Evolutionary conservation across 2,329 filamentous ascomycete genomes (phyloP).

Genomic region (Exophiala dermatitidis): DNA sequence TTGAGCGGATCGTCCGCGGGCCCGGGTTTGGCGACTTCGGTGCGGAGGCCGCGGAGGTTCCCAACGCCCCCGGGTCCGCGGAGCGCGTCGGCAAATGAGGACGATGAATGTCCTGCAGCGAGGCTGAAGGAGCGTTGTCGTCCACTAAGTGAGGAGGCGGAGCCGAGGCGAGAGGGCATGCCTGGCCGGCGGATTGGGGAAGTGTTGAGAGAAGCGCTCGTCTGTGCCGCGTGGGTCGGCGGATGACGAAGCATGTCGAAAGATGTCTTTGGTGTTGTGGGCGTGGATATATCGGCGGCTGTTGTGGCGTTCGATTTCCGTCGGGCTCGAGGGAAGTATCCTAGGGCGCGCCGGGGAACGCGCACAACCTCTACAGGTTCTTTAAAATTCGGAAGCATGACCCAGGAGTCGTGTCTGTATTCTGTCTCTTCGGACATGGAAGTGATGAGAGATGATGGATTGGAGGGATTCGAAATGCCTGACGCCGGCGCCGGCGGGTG

Average conservation of each 20-base stretch:
- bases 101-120: slow-evolving; percentile 31
- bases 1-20: slow-evolving; percentile 80
- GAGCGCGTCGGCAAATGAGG: slow-evolving; percentile 53
- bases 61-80: slow-evolving; percentile 83
- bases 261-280: slow-evolving; percentile 26
- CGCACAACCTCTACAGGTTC: slow-evolving; percentile 78
- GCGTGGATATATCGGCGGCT: slow-evolving; percentile 48
- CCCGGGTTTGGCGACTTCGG: slow-evolving; percentile 48
- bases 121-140: slow-evolving; percentile 25
- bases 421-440: slow-evolving; percentile 46
- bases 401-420: slow-evolving; percentile 88
- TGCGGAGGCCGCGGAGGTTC: slow-evolving; percentile 63
- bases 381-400: slow-evolving; percentile 64
- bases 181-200: slow-evolving; percentile 33
- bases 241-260: slow-evolving; percentile 28
- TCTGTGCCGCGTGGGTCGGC: slow-evolving; percentile 28
- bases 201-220: slow-evolving; percentile 30
- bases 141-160: slow-evolving; percentile 9
- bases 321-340: slow-evolving; percentile 84
- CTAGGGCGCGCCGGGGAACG: slow-evolving; percentile 69
- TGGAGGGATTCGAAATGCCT: slow-evolving; percentile 10
- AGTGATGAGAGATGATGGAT: slow-evolving; percentile 14
- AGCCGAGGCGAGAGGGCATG: slow-evolving; percentile 25
- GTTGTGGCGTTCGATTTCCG: slow-evolving; percentile 65
- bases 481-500: background rate